Evolutionary conservation across 768 basidiomycete genomes (phyloP), one percentile per base, ranked within the genome.

Genomic region (Terana coerulea): DNA sequence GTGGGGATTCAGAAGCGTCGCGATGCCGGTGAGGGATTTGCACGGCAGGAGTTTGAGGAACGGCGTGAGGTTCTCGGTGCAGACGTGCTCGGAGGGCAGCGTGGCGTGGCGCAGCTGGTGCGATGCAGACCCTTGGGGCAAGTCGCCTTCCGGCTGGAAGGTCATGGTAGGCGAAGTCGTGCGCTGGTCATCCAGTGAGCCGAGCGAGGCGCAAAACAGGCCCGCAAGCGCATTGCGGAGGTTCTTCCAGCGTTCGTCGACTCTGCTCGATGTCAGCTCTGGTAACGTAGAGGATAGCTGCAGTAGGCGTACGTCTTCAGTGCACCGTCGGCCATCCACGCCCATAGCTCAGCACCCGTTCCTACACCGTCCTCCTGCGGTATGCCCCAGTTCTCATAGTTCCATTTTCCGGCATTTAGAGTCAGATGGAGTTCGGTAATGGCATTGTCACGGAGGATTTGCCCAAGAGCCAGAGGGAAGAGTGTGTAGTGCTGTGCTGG

Each of bases 41-140:
- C 95, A 98, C 0, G 97, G 97, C 1, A 98, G 73, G 9, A 98
- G 81, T 64, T 95, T 93, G 52, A 98, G 76, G 70, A 98, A 97
- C 0, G 97, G 95, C 0, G 95, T 98, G 8, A 98, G 73, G 62
- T 98, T 98, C 64, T 98, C 97, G 4, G 95, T 98, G 64, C 95
- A 99, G n/a, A 98, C 88, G 59, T 85, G 75, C 63, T 95, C 91
- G 3, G 85, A 89, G 6, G 88, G 87, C 17, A 88, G 77, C 7
- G 81, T 80, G 1, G 88, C 90, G 59, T 94, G 86, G 53, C 85
- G 83, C 22, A 92, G 74, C 39, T 75, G 71, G 52, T 88, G 78
- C 12, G 73, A 69, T 9, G 65, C 56, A 25, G 72, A 67, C 67
- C 75, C 74, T 42, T 69, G 64, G 0, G 80, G 80, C 2, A 84